phyloP scores from a whole-genome alignment of 2,329 filamentous ascomycete species.

The Cytospora piceicola region DNA sequence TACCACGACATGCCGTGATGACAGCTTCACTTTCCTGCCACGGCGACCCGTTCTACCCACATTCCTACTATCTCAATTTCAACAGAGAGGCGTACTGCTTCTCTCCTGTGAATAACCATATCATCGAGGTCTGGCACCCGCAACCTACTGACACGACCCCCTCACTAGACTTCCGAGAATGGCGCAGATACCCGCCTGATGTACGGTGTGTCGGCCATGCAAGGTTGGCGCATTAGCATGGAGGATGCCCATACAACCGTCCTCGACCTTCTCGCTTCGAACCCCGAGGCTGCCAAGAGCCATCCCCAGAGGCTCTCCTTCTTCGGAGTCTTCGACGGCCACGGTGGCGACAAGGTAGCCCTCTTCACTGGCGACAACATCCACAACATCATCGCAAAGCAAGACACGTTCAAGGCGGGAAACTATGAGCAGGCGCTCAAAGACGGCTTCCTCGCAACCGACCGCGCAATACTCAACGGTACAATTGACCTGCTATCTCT shows the following conservation, averaged over 20 bases:
- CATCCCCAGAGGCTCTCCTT: slow-evolving; percentile 81
- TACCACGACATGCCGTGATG: background rate
- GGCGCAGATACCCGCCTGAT: slow-evolving; percentile 92
- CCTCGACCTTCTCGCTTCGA: slow-evolving; percentile 75
- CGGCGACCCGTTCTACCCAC: background rate
- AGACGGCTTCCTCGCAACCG: slow-evolving; percentile 94
- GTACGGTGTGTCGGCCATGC: slow-evolving; percentile 97
- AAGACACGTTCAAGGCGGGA: slow-evolving; percentile 88
- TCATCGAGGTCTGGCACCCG: slow-evolving; percentile 11
- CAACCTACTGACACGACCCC: slow-evolving; percentile 36
- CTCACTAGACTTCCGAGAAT: slow-evolving; percentile 75
- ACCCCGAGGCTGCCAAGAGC: slow-evolving; percentile 61
- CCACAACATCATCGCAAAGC: slow-evolving; percentile 91
- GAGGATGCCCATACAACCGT: slow-evolving; percentile 92
- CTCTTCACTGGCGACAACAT: slow-evolving; percentile 90
- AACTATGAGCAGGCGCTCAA: slow-evolving; percentile 96
- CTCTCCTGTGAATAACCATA: background rate
- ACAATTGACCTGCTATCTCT: slow-evolving; percentile 38
- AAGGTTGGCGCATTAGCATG: slow-evolving; percentile 99
- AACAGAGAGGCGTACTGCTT: background rate
- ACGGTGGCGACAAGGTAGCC: slow-evolving; percentile 96
- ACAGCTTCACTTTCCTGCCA: slow-evolving; percentile 14
- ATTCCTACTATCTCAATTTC: background rate
- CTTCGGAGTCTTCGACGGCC: slow-evolving; percentile 97
- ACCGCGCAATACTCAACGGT: slow-evolving; percentile 95